phyloP scores from a whole-genome alignment of 2,329 filamentous ascomycete genomes.

The Aspergillus ochraceoroseus region DNA sequence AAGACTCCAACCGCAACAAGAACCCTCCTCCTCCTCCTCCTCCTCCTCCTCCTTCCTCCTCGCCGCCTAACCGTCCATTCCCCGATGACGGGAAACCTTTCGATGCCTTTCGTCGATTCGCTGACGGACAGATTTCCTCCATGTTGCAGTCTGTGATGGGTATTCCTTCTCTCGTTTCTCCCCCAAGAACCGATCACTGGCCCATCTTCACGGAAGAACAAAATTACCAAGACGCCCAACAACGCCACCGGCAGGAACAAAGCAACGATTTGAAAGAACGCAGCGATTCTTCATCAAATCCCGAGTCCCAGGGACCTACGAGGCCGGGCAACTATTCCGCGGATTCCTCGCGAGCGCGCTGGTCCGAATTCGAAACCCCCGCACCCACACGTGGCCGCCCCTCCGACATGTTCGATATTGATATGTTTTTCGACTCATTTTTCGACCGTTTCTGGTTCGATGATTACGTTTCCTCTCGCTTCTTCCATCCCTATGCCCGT shows the following conservation, averaged over 20 bases:
- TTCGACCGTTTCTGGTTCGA: slow-evolving; percentile 34
- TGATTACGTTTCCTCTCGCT: slow-evolving; percentile 29
- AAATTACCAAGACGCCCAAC: slow-evolving; percentile 22
- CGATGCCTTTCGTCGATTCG: slow-evolving; percentile 57
- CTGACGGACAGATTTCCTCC: slow-evolving; percentile 54
- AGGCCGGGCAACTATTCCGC: not conserved
- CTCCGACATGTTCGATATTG: slow-evolving; percentile 20
- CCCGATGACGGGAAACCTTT: slow-evolving; percentile 51
- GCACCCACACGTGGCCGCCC: no score
- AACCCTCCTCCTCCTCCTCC: slow-evolving; percentile 15
- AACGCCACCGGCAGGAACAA: slow-evolving; percentile 17
- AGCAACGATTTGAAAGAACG: slow-evolving; percentile 8
- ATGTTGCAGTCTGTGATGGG: slow-evolving; percentile 52
- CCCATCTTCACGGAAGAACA: slow-evolving; percentile 33
- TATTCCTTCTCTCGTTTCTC: slow-evolving; percentile 37
- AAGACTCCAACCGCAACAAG: slow-evolving; percentile 16
- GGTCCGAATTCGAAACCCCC: slow-evolving; percentile 16
- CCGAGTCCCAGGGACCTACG: slow-evolving; percentile 3
- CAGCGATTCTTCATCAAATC: slow-evolving; percentile 5
- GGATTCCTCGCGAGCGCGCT: slow-evolving; percentile 11
- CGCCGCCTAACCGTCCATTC: slow-evolving; percentile 22
- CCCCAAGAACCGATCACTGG: slow-evolving; percentile 33
- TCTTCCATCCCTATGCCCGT: slow-evolving; percentile 28
- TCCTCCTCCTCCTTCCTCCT: no score
- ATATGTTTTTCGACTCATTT: slow-evolving; percentile 37